Base-by-base conservation (phyloP, 2,329 filamentous ascomycete genomes). In the Verticillium klebahnii region DNA sequence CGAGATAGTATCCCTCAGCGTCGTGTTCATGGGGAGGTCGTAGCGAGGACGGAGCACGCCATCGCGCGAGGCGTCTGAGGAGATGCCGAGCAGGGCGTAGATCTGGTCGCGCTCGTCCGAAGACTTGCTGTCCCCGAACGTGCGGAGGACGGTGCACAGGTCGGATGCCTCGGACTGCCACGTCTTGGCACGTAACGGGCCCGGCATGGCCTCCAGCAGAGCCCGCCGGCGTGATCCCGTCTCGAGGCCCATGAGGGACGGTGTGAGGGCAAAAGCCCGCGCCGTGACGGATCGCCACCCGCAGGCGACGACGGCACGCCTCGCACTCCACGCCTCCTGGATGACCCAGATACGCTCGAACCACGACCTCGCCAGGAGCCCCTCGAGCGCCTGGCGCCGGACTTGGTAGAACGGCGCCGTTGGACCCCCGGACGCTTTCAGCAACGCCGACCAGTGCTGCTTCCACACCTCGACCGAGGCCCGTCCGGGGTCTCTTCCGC, bases 291-390 rank as follows among this genome's bases (percentile, higher is more conserved):
- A 60, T 2, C n/a, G 17, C 0, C 3, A 9, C 1, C 54, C 57
- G 11, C 62, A 63, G 23, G 25, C 54, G 3, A 63, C 3, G 1
- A 25, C 2, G 5, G 55, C 45, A 1, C 23, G 8, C 3, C 19
- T 39, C 0, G 60, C 57, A 7, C 52, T 60, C 3, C 52, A 57
- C 0, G 61, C 58, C 14, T 64, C 62, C 19, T 62, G 62, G 2
- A 64, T 14, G 6, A 64, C 54, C 60, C 62, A 64, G 4, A 59
- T 39, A 5, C 62, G 52, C 2, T 9, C 37, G 23, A 60, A 64
- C 62, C 60, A 62, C 0, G 3, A 0, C 4, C 39, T 32, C 2
- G 6, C 5, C 2, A 63, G 37, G 0, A 62, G 2, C 1, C 3
- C 25, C 9, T 4, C 2, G 6, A 63, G 31, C 12, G 59, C 62